Conservation (phyloP, 2,329 filamentous ascomycete species). For the Colletotrichum orbiculare region DNA sequence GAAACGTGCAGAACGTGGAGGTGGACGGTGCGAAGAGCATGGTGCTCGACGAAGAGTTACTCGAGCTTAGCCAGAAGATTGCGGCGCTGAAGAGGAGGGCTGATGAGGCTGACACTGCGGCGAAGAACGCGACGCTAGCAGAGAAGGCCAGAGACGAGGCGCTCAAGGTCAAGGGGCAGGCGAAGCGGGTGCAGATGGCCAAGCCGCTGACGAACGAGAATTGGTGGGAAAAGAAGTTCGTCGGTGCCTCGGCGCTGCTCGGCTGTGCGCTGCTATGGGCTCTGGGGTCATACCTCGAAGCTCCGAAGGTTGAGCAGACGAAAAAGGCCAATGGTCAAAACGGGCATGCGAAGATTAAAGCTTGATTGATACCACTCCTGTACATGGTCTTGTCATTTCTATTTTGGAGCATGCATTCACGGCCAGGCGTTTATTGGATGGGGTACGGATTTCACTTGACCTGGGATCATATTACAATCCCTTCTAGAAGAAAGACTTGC, state of each 20-base stretch:
- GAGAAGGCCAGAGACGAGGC: conserved; percentile 15
- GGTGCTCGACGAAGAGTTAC: conserved; percentile 77
- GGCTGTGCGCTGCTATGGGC: conserved; percentile 71
- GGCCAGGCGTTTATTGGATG: conserved; percentile 29
- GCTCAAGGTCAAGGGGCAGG: conserved; percentile 37
- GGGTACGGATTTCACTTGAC: conserved; percentile 6
- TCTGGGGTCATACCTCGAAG: conserved; percentile 63
- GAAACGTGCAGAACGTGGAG: conserved; percentile 97
- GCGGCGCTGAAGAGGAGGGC: conserved; percentile 62
- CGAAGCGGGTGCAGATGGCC: conserved; percentile 43
- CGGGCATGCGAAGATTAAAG: conserved; percentile 14
- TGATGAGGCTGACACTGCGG: conserved; percentile 54
- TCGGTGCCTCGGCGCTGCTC: conserved; percentile 71
- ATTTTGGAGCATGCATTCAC: conserved; percentile 2
- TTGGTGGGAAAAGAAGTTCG: conserved; percentile 74
- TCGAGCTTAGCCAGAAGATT: conserved; percentile 78
- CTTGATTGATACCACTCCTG: background rate
- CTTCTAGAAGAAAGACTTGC: too few relatives aligned
- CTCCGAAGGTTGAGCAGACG: conserved; percentile 33
- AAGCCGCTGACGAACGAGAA: conserved; percentile 73
- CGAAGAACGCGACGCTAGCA: conserved; percentile 37
- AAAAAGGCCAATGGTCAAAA: conserved; percentile 11
- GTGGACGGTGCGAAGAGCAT: conserved; percentile 73
- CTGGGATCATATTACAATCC: background rate
- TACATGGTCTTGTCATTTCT: background rate